Percentiles rank a stretch among this genome's conserved stretches.
Conservation (phyloP, 1,284 basidiomycete genomes). For the Cryptococcus hybrid region DNA sequence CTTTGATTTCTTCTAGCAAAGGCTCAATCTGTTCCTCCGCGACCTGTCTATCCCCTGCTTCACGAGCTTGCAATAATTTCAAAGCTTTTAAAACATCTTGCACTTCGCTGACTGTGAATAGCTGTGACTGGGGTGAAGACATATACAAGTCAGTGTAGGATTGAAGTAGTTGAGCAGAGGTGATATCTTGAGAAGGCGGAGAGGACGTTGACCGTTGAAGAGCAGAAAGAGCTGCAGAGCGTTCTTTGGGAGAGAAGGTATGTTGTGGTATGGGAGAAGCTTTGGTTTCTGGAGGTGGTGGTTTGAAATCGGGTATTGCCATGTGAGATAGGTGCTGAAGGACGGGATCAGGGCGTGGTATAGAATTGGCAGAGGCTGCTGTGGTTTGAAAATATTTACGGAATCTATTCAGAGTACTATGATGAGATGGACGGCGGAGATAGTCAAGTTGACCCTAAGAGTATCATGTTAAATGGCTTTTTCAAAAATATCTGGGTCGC, state of each 20-base stretch:
- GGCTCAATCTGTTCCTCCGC: constrained; percentile 21
- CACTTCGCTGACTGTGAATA: constrained; percentile 31
- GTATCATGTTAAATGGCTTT: no score
- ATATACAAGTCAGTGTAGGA: constrained; percentile 28
- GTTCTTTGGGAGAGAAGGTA: constrained; percentile 10
- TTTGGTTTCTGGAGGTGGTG: no score
- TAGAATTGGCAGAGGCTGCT: no score
- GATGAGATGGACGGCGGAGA: no score
- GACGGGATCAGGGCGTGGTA: no score
- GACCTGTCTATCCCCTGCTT: constrained; percentile 7
- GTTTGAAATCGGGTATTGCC: no score
- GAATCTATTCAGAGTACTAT: no score
- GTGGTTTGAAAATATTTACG: no score
- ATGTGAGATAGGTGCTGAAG: no score
- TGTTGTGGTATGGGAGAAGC: constrained; percentile 7
- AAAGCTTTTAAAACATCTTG: constrained; percentile 15
- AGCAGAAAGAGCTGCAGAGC: constrained; percentile 10
- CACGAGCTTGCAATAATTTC: constrained; percentile 12
- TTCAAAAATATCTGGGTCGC: no score
- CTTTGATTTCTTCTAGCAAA: constrained; percentile 20
- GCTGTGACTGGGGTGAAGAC: constrained; percentile 18
- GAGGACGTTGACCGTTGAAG: constrained; percentile 8
- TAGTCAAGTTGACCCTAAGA: no score
- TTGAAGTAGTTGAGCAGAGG: constrained; percentile 17
- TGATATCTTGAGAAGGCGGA: neutral